Conservation (phyloP, 768 basidiomycete genomes). For the Obba rivulosa region DNA sequence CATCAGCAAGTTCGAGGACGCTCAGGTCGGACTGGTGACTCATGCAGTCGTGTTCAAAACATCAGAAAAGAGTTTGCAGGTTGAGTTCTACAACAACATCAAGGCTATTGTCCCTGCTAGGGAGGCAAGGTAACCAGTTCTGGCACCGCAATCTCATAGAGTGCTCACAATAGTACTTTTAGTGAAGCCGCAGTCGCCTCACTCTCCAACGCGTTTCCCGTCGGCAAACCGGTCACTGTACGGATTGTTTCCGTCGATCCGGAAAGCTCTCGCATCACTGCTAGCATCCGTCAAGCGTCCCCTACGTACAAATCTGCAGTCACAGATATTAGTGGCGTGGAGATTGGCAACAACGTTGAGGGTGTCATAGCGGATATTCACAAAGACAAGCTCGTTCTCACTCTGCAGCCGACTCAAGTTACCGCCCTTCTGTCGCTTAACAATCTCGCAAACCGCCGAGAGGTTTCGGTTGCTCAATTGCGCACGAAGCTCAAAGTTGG, state of each 20-base stretch:
- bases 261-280: slow-evolving; percentile 62
- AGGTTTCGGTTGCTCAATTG: slow-evolving; percentile 59
- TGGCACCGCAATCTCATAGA: slow-evolving; percentile 17
- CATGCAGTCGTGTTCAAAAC: slow-evolving; percentile 83
- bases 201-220: slow-evolving; percentile 57
- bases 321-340: slow-evolving; percentile 65
- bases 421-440: slow-evolving; percentile 84
- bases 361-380: slow-evolving; percentile 79
- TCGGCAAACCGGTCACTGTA: slow-evolving; percentile 83
- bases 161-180: slow-evolving; percentile 1
- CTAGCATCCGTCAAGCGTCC: slow-evolving; percentile 81
- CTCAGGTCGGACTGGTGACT: slow-evolving; percentile 61
- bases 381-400: slow-evolving; percentile 75
- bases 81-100: slow-evolving; percentile 89
- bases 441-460: slow-evolving; percentile 78
- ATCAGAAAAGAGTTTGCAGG: slow-evolving; percentile 71
- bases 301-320: slow-evolving; percentile 42
- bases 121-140: slow-evolving; percentile 89
- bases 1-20: slow-evolving; percentile 60
- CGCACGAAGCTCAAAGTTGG: slow-evolving; percentile 58
- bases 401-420: slow-evolving; percentile 61
- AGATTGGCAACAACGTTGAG: slow-evolving; percentile 69
- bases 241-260: slow-evolving; percentile 63
- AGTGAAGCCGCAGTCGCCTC: slow-evolving; percentile 65
- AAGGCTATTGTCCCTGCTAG: slow-evolving; percentile 75